phyloP scores from a whole-genome alignment of 345 rosid species.

The Nasturtium officinale region DNA sequence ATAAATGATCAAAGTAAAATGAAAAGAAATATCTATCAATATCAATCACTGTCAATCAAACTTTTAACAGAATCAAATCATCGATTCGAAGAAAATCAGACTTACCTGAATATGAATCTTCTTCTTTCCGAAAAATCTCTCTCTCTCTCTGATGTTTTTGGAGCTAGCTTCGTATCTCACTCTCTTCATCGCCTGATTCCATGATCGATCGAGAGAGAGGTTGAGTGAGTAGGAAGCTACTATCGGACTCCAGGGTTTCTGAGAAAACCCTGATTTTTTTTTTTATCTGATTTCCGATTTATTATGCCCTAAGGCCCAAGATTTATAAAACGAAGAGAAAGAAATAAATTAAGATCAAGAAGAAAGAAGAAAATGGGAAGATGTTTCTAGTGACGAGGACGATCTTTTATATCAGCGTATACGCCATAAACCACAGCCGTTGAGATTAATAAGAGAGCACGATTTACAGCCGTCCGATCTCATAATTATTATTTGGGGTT shows the following conservation, averaged over 20 bases:
- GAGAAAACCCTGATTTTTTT: conserved; percentile 17
- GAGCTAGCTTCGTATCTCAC: conserved; percentile 26
- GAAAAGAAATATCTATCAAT: conserved; percentile 20
- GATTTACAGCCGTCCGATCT: conserved; percentile 32
- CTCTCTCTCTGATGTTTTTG: background rate
- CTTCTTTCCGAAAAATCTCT: conserved; percentile 1
- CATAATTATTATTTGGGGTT: conserved; percentile 20
- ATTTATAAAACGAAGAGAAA: conserved; percentile 22
- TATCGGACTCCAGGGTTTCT: conserved; percentile 31
- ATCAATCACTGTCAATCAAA: conserved; percentile 40
- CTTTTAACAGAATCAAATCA: conserved; percentile 27
- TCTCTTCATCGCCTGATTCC: conserved; percentile 24
- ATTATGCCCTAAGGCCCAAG: conserved; percentile 23
- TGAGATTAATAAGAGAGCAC: background rate
- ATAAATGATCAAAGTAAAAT: conserved; percentile 2
- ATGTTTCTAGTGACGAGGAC: conserved; percentile 15
- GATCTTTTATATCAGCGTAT: conserved; percentile 25
- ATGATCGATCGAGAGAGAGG: conserved; percentile 12
- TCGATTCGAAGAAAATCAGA: background rate
- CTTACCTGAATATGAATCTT: conserved; percentile 34
- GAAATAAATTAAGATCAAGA: background rate
- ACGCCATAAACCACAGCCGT: conserved; percentile 34
- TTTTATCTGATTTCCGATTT: conserved; percentile 12
- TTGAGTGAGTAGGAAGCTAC: conserved; percentile 26
- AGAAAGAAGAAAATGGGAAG: conserved; percentile 16